Evolutionary conservation across 305 asterid genomes (phyloP).

Genomic region (Andrographis paniculata): DNA sequence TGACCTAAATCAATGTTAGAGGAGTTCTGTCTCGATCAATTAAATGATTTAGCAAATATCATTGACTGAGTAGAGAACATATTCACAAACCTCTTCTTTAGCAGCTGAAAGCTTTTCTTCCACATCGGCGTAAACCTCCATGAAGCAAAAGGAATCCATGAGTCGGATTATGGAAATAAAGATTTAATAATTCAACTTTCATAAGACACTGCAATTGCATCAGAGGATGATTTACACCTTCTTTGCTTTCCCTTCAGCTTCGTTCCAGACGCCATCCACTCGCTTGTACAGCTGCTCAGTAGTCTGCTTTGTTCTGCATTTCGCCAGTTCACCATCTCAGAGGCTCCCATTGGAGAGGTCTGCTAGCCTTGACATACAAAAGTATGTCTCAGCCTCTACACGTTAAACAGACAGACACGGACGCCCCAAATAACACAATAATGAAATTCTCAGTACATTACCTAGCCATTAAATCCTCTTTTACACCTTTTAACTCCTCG

Average conservation of each 20-base stretch:
- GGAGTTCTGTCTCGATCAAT: not conserved
- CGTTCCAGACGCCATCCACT: slow-evolving; percentile 84
- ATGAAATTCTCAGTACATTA: slow-evolving; percentile 24
- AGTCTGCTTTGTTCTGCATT: slow-evolving; percentile 97
- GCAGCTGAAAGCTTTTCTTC: slow-evolving; percentile 76
- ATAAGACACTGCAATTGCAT: slow-evolving; percentile 1
- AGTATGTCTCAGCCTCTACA: slow-evolving; percentile 86
- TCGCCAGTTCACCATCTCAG: slow-evolving; percentile 97
- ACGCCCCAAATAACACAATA: slow-evolving; percentile 9
- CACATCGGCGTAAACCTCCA: slow-evolving; percentile 54
- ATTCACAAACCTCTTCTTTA: slow-evolving; percentile 67
- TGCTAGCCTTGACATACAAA: slow-evolving; percentile 98
- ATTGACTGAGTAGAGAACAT: slow-evolving; percentile 9
- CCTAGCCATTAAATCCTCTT: slow-evolving; percentile 76
- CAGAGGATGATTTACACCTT: slow-evolving; percentile 36
- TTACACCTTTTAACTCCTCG: slow-evolving; percentile 55
- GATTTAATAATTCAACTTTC: slow-evolving; percentile 1
- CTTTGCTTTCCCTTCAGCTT: slow-evolving; percentile 82
- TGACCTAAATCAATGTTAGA: slow-evolving; percentile 43
- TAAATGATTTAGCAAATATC: not conserved
- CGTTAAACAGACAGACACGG: slow-evolving; percentile 16
- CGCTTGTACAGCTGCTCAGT: slow-evolving; percentile 91
- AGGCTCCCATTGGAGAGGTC: slow-evolving; percentile 67
- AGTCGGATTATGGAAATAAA: slow-evolving; percentile 4
- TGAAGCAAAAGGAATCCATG: slow-evolving; percentile 15